Evolutionary conservation across 2,329 filamentous ascomycete species (phyloP).

Genomic region (Cladosporium sp.): DNA sequence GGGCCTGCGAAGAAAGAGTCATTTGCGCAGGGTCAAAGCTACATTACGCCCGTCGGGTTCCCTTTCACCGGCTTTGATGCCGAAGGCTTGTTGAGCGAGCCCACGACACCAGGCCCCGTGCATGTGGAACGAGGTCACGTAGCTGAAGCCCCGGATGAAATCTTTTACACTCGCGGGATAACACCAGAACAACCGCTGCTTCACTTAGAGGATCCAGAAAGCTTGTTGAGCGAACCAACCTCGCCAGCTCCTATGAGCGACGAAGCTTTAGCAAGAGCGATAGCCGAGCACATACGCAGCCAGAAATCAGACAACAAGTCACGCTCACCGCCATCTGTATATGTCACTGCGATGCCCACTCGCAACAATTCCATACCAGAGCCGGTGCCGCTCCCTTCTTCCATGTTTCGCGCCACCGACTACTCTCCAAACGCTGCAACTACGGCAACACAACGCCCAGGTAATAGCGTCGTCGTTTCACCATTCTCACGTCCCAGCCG

Average conservation of each 20-base stretch:
- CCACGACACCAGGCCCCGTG: not conserved
- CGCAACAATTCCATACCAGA: slow-evolving; percentile 7
- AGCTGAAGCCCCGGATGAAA: not conserved
- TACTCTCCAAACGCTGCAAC: not conserved
- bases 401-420: slow-evolving; percentile 7
- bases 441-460: not conserved
- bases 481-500: not conserved
- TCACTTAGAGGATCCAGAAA: not conserved
- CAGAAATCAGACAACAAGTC: not conserved
- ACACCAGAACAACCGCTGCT: not conserved
- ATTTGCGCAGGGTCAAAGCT: not conserved
- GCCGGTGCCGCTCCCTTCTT: not conserved
- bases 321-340: not conserved
- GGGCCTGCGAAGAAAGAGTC: not conserved
- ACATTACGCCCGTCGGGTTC: not conserved
- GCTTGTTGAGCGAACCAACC: not conserved
- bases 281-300: not conserved
- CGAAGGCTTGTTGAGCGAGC: slow-evolving; percentile 4
- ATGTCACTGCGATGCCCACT: not conserved
- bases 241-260: not conserved
- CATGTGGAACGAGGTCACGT: not conserved
- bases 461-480: not conserved
- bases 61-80: not conserved
- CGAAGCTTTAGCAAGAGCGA: not conserved
- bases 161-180: not conserved